Evolutionary conservation across 306 rosid species (phyloP), one percentile per base, ranked within the genome.

Genomic region (Lupinus albus): DNA sequence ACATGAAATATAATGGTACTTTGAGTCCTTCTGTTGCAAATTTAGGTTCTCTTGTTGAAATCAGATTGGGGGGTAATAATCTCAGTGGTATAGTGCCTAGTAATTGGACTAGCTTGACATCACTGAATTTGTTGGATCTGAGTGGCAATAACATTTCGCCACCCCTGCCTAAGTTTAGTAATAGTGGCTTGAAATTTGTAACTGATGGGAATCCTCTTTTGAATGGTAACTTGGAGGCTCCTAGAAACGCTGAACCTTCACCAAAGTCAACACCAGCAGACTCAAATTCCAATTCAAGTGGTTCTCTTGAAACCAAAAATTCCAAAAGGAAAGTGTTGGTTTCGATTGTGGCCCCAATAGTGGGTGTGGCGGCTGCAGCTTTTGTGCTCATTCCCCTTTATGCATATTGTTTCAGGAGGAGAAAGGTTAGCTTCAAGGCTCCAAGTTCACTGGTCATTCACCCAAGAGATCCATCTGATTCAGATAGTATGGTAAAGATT

Each of bases 401-500:
- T 20, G 76, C 79, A 15, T 93, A 84, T 70, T 86, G 77, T 71
- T 73, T 74, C 72, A 86, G 81, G 94, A 86, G 78, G 80, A 79
- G 73, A 67, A 86, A 79, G 70, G 79, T 67, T 41, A 47, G 58
- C 8, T 41, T 16, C 32, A 79, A 66, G 47, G 81, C 82, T 74
- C 84, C 96, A 16, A 70, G 77, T 70, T 88, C 98, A 13, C 77
- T 88, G 10, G 97, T 93, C 8, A 64, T 90, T 81, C 97, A 90
- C 69, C 99, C 97, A 3, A 85, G 97, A 71, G 96, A 93, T 85
- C 89, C 92, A 1, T 88, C 97, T 53, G 96, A 93, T 78, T 47
- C 90, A 2, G 93, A 82, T 17, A 84, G 82, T 61, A 61, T 14
- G 39, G 76, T 90, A 53, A 93, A 93, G 84, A 78, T 93, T 61